A percentile compares a stretch with the other conserved stretches of the same genome.
Conservation (phyloP, 208 protist genomes). For the Strigomonas oncopelti region DNA sequence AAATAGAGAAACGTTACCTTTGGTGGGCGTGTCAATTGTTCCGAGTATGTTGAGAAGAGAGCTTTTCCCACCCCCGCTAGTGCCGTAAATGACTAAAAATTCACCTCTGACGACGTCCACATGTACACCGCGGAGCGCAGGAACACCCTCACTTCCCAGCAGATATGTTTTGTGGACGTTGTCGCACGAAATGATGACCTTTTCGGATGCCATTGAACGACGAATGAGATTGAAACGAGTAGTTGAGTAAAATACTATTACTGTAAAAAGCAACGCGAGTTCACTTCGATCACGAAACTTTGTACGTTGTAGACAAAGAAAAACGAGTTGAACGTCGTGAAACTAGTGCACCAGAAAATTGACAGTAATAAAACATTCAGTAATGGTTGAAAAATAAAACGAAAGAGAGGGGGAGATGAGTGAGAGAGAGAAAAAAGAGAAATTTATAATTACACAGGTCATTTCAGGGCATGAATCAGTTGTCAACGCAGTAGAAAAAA, state of each 20-base stretch:
- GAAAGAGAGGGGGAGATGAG: background rate
- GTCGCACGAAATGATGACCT: conserved; percentile 79
- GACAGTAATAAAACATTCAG: background rate
- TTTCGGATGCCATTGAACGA: background rate
- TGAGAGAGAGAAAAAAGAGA: too few relatives aligned
- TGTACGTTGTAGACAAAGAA: too few relatives aligned
- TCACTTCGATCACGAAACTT: too few relatives aligned
- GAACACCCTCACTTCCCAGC: conserved; percentile 92
- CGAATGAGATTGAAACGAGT: too few relatives aligned
- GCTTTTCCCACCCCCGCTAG: conserved; percentile 95
- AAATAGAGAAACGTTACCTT: conserved; percentile 91
- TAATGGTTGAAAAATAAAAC: background rate
- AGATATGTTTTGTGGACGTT: conserved; percentile 98
- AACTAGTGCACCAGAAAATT: background rate
- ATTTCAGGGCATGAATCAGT: too few relatives aligned
- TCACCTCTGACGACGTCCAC: conserved; percentile 88
- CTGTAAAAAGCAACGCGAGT: too few relatives aligned
- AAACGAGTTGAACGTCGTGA: background rate
- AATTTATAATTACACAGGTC: too few relatives aligned
- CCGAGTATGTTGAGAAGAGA: conserved; percentile 96
- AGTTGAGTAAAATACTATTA: too few relatives aligned
- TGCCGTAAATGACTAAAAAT: conserved; percentile 94
- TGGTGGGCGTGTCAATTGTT: conserved; percentile 96
- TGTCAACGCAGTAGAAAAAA: conserved; percentile 12
- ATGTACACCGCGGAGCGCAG: conserved; percentile 91